Evolutionary conservation across 306 rosid genomes (phyloP), one percentile per base, ranked within the genome.

Genomic region (Sechiopsis laciniata): DNA sequence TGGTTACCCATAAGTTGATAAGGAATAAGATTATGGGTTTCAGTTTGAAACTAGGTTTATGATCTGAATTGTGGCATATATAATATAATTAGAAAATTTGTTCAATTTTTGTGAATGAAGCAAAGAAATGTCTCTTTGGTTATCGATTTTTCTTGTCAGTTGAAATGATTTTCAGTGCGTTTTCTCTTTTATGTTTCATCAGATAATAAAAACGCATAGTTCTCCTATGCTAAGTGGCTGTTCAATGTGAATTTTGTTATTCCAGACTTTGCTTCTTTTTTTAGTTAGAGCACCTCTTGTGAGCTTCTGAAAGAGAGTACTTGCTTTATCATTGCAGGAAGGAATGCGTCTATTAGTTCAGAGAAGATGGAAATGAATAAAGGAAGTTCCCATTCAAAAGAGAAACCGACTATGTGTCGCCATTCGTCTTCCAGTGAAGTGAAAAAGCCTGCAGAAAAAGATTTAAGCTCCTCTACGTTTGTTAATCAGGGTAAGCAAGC

Each of bases 401-500:
- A 83, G 82, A 87, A 81, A 73, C 83, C 72, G 67, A 65, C 84
- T 65, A 79, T 60, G 74, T 86, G 84, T 78, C 87, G 87, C 73
- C 67, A 86, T 37, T 79, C 82, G 71, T 15, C 87, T 51, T 75
- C 84, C 71, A 84, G 82, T 81, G 85, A 83, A 73, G 82, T 67
- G 37, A 88, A 87, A 72, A 81, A 77, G 71, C 64, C 83, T 37
- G 79, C 83, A 51, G 84, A 85, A 78, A 85, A 81, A 76, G 84
- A 88, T 65, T 45, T 78, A 67, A 77, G 75, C 73, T 70, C 92
- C 69, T 78, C 89, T 17, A 70, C 61, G 16, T 90, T 82, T 83
- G 85, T 90, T 78, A 92, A 92, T 85, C 88, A 84, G 61, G 98
- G 98, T 92, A 64, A 80, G 57, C 53, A n/a, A 37, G 26, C 71